Evolutionary conservation across 2,329 filamentous ascomycete species (phyloP), one percentile per base, ranked within the genome.

Genomic region (Fusarium camptoceras): DNA sequence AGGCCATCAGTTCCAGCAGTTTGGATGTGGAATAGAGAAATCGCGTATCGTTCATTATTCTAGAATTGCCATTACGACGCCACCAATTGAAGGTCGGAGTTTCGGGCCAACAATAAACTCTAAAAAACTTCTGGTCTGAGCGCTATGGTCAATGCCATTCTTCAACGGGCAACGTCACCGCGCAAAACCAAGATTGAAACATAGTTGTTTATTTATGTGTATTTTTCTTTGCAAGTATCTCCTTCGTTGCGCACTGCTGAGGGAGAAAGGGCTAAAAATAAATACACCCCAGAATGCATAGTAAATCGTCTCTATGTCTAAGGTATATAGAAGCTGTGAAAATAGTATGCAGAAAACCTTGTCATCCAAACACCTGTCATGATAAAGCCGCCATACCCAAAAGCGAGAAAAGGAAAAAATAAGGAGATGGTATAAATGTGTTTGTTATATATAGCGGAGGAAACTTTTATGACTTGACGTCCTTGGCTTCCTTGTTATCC

Each of bases 401-500:
- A 49, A 62, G 61, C 31, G 42, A 60, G 44, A 65, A 42, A 44
- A 55, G 24, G 59, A 60, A 61, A 60, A 27, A 41, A 46, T 27
- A 62, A 66, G 44, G 27, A 62, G 60, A 62, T 48, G 44, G 56
- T 66, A 48, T 55, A 47, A 57, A 27, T 41, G 37, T 44, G 47
- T 50, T 61, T 24, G 43, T 61, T 48, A 43, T 61, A 53, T 10
- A 37, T 34, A 48, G 55, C 14, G 46, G n/a, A 28, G 44, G 31
- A 37, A 55, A 25, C n/a, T 31, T 51, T 16, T 49, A 68, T 62
- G 37, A 55, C 37, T 60, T 68, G 8, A 57, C 27, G 50, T 71
- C 68, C 34, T 68, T 65, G 10, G 47, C 54, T 51, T 73, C 70
- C 39, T 73, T 73, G 39, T 49, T 71, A 15, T 73, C 67, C 12